Evolutionary conservation across 306 rosid genomes (phyloP).

Genomic region (Prunus dulcis): DNA sequence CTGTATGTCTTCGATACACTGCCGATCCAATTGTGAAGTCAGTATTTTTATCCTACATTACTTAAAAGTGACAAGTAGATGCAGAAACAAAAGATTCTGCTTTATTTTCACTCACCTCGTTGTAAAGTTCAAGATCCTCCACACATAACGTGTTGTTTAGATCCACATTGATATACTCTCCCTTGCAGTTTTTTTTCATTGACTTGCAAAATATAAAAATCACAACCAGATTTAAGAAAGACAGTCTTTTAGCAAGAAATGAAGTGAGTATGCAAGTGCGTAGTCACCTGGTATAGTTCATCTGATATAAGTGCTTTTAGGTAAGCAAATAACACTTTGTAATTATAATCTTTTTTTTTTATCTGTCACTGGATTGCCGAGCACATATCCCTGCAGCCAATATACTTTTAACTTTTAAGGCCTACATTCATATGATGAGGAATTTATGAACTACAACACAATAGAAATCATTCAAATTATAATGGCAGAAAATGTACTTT

Average conservation of each 20-base stretch:
- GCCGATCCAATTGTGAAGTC: neutral
- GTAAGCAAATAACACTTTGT: constrained; percentile 15
- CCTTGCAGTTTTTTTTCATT: neutral
- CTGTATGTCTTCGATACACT: neutral
- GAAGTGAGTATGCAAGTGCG: no score
- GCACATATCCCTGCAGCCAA: constrained; percentile 17
- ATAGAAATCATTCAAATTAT: neutral
- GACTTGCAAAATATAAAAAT: neutral
- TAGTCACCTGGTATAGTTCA: constrained; percentile 9
- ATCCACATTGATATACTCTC: constrained; percentile 1
- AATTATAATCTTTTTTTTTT: accelerated
- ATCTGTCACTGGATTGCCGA: constrained; percentile 22
- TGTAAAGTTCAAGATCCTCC: neutral
- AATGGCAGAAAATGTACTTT: neutral
- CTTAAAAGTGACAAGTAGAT: neutral
- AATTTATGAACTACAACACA: no score
- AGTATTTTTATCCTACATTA: neutral
- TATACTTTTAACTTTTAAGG: no score
- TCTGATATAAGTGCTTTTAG: constrained; percentile 18
- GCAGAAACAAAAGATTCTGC: neutral
- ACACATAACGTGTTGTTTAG: constrained; percentile 12
- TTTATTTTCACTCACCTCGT: neutral
- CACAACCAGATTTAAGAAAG: neutral
- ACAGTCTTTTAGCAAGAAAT: neutral
- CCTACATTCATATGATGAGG: no score